phyloP scores from a whole-genome alignment of 192 early-diverging fungal genomes.

The Jimgerdemannia flammicorona region DNA sequence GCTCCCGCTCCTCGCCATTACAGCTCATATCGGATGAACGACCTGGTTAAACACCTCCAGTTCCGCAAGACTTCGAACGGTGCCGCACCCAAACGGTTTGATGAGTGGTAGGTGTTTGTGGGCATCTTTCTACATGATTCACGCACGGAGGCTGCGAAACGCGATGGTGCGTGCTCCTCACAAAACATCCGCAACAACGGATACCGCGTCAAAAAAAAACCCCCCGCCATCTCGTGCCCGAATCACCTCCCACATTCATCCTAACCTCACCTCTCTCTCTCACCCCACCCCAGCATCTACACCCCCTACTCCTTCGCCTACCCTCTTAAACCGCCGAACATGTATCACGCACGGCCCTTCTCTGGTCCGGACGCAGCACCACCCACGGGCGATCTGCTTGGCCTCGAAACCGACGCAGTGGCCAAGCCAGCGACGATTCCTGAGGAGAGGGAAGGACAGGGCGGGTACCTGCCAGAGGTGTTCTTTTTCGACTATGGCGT shows the following conservation, averaged over 20 bases:
- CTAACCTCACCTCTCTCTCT: not conserved
- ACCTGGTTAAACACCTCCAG: constrained; percentile 74
- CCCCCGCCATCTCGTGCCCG: no score
- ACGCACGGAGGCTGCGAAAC: no score
- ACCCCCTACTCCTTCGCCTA: constrained; percentile 46
- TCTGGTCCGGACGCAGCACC: no score
- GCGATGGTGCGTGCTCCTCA: no score
- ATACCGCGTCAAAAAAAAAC: no score
- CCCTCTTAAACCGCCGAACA: constrained; percentile 37
- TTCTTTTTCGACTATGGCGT: constrained; percentile 95
- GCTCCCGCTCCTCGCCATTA: constrained; percentile 1
- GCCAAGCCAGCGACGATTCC: not conserved
- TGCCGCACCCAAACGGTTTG: constrained; percentile 68
- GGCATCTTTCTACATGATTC: no score
- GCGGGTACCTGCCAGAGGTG: constrained; percentile 52
- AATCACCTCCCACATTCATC: no score
- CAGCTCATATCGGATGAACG: constrained; percentile 68
- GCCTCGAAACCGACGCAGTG: not conserved
- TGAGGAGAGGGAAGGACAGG: not conserved
- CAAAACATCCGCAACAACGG: no score
- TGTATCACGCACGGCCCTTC: not conserved
- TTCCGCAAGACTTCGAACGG: constrained; percentile 57
- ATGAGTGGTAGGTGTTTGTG: constrained; percentile 61
- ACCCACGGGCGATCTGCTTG: no score
- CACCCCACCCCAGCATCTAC: constrained; percentile 34